Evolutionary conservation across 768 basidiomycete species (phyloP).

Genomic region (Mycena epipterygia): DNA sequence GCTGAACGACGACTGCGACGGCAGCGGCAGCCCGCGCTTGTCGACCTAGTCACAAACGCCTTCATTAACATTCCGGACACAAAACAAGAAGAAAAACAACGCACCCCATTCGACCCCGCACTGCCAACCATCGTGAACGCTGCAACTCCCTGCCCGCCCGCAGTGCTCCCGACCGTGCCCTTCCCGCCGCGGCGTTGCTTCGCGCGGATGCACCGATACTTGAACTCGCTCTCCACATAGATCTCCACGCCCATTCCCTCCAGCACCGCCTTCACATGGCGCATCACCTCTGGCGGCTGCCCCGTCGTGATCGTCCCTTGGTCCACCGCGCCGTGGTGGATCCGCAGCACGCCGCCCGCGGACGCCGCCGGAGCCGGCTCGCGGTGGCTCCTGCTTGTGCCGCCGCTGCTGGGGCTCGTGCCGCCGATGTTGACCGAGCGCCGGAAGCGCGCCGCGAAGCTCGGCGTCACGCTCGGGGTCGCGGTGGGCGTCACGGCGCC

Average conservation of each 20-base stretch:
- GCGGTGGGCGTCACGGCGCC: constrained; percentile 57
- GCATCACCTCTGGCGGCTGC: constrained; percentile 89
- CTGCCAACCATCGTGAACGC: constrained; percentile 85
- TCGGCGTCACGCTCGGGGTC: constrained; percentile 57
- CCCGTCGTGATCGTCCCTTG: constrained; percentile 89
- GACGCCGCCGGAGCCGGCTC: constrained; percentile 41
- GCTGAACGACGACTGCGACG: constrained; percentile 79
- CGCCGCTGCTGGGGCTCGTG: constrained; percentile 15
- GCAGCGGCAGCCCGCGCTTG: constrained; percentile 88
- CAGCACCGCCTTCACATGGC: constrained; percentile 84
- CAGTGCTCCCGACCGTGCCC: constrained; percentile 52
- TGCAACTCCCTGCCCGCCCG: constrained; percentile 64
- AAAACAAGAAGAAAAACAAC: constrained; percentile 49
- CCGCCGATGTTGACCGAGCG: constrained; percentile 63
- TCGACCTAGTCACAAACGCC: constrained; percentile 78
- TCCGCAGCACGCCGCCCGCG: constrained; percentile 71
- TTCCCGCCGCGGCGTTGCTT: constrained; percentile 71
- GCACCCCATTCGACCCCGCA: constrained; percentile 88
- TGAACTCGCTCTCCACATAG: constrained; percentile 90
- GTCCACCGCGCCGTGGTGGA: constrained; percentile 95
- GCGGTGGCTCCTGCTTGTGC: constrained; percentile 41
- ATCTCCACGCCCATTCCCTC: constrained; percentile 93
- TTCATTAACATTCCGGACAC: constrained; percentile 4
- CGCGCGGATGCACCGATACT: constrained; percentile 85
- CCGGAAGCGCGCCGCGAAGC: constrained; percentile 62